Evolutionary conservation across 768 basidiomycete species (phyloP).

Genomic region (Tricholoma hemisulphureum): DNA sequence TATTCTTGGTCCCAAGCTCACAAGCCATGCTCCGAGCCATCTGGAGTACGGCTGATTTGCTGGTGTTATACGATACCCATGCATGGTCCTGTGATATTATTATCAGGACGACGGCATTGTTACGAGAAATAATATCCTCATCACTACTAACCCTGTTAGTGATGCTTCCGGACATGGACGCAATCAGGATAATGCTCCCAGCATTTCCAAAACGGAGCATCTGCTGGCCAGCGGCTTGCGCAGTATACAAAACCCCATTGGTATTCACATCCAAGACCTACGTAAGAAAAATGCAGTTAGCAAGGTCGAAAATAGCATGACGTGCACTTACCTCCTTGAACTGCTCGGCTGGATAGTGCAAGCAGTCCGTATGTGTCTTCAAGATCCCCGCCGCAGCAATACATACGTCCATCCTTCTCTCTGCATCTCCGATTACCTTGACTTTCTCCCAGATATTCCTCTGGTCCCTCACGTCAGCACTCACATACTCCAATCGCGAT

Average conservation of each 20-base stretch:
- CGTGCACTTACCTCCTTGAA: conserved; percentile 52
- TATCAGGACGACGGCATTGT: neutral
- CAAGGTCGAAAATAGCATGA: neutral
- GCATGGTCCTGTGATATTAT: conserved; percentile 51
- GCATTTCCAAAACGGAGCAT: conserved; percentile 53
- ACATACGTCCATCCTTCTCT: conserved; percentile 72
- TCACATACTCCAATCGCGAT: conserved; percentile 56
- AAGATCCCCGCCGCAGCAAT: conserved; percentile 78
- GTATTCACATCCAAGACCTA: conserved; percentile 71
- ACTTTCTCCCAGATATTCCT: conserved; percentile 52
- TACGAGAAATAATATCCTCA: neutral
- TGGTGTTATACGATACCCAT: conserved; percentile 75
- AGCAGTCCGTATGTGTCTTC: conserved; percentile 55
- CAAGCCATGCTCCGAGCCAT: conserved; percentile 84
- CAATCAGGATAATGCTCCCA: conserved; percentile 65
- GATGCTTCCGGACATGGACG: conserved; percentile 67
- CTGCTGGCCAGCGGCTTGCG: conserved; percentile 63
- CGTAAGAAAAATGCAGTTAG: neutral
- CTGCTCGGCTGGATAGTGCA: conserved; percentile 63
- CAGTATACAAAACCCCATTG: conserved; percentile 61
- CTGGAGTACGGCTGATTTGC: conserved; percentile 76
- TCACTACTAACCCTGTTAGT: conserved; percentile 62
- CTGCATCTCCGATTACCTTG: conserved; percentile 60
- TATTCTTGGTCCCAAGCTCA: conserved; percentile 63
- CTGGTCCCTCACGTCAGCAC: conserved; percentile 67